A percentile compares a stretch with the other conserved stretches of the same genome.
Conservation (phyloP, 2,329 filamentous ascomycete genomes). For the Beauveria sp. region DNA sequence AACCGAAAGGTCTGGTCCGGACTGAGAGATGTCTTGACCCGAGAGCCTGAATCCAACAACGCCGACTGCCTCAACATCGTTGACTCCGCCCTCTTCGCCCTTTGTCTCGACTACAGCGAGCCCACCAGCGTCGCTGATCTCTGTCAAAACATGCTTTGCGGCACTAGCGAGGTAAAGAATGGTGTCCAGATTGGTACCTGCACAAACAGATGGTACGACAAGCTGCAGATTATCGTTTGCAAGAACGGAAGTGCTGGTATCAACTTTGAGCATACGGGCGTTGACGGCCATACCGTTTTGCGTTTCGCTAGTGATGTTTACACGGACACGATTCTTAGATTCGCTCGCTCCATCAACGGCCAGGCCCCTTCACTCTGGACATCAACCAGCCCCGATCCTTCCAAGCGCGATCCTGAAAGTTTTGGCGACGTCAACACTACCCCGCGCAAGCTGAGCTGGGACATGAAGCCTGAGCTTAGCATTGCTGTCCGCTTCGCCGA, state of each 20-base stretch:
- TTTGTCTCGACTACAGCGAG: slow-evolving; percentile 90
- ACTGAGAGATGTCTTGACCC: slow-evolving; percentile 76
- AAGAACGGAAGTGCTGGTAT: slow-evolving; percentile 97
- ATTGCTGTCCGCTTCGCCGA: slow-evolving; percentile 93
- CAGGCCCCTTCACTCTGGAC: slow-evolving; percentile 88
- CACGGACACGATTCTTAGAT: slow-evolving; percentile 93
- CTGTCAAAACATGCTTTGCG: slow-evolving; percentile 98
- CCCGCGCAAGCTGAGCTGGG: slow-evolving; percentile 95
- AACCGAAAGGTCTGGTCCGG: slow-evolving; percentile 96
- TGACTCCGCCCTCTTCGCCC: slow-evolving; percentile 84
- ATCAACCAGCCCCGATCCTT: slow-evolving; percentile 81
- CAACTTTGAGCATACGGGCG: slow-evolving; percentile 98
- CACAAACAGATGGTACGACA: slow-evolving; percentile 98
- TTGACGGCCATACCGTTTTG: slow-evolving; percentile 94
- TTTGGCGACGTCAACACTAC: slow-evolving; percentile 92
- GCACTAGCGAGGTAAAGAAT: slow-evolving; percentile 82
- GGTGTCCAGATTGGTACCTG: slow-evolving; percentile 96
- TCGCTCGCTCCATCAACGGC: slow-evolving; percentile 91
- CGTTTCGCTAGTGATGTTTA: slow-evolving; percentile 95
- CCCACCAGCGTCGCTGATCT: slow-evolving; percentile 72
- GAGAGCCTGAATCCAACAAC: slow-evolving; percentile 85
- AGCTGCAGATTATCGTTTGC: slow-evolving; percentile 97
- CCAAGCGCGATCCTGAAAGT: slow-evolving; percentile 82
- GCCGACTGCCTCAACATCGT: slow-evolving; percentile 93
- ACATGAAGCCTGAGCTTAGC: slow-evolving; percentile 85